A percentile compares a stretch with the other conserved stretches of the same genome.
Evolutionary conservation across 2,329 filamentous ascomycete species (phyloP).

Genomic region (Fusarium sp.): DNA sequence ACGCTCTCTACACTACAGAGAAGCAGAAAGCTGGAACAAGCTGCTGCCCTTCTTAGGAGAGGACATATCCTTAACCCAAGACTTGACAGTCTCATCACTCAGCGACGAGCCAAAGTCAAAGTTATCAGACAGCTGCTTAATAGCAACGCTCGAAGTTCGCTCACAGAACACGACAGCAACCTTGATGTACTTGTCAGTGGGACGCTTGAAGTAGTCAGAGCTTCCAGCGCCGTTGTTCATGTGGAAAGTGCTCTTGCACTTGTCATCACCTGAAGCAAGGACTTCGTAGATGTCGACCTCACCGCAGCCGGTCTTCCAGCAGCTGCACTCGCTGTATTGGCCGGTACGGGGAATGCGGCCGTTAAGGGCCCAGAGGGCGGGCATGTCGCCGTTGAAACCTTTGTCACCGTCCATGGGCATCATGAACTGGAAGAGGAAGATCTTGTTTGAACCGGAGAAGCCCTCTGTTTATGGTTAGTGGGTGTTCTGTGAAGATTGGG

Average conservation of each 20-base stretch:
- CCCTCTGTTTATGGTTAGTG: slow-evolving; percentile 63
- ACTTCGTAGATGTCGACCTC: slow-evolving; percentile 83
- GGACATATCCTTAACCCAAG: slow-evolving; percentile 47
- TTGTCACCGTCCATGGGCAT: slow-evolving; percentile 72
- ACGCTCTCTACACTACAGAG: not conserved
- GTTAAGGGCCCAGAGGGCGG: slow-evolving; percentile 81
- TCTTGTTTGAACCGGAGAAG: slow-evolving; percentile 75
- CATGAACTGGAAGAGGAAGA: slow-evolving; percentile 78
- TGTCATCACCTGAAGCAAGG: slow-evolving; percentile 70
- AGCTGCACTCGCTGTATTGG: slow-evolving; percentile 78
- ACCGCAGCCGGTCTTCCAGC: slow-evolving; percentile 76
- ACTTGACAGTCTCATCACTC: slow-evolving; percentile 52
- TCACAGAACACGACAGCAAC: slow-evolving; percentile 71
- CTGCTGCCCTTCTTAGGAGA: slow-evolving; percentile 32
- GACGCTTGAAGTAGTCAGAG: slow-evolving; percentile 78
- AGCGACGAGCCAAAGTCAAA: slow-evolving; percentile 56
- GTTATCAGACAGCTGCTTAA: slow-evolving; percentile 62
- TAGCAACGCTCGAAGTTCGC: slow-evolving; percentile 61
- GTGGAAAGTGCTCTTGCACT: slow-evolving; percentile 78
- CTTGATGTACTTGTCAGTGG: slow-evolving; percentile 68
- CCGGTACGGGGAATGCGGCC: slow-evolving; percentile 75
- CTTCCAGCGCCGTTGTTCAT: slow-evolving; percentile 70
- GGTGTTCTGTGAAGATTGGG: not conserved
- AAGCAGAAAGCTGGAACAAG: slow-evolving; percentile 38
- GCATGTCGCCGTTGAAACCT: slow-evolving; percentile 72